Evolutionary conservation across 2,329 filamentous ascomycete species (phyloP).

Genomic region (Daldinia sp.): DNA sequence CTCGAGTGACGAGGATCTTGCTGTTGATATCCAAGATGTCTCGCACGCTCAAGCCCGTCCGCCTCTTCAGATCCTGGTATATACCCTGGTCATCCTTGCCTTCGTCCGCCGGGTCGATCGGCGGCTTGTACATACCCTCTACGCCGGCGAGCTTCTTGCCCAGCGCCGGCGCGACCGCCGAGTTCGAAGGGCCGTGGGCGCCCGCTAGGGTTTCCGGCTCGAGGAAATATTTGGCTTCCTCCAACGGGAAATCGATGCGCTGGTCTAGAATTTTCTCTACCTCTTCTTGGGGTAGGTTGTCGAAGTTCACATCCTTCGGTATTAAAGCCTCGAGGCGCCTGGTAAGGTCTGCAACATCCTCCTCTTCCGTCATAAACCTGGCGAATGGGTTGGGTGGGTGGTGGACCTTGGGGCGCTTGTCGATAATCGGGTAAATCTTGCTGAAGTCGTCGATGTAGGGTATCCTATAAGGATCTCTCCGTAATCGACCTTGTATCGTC

Average conservation of each 20-base stretch:
- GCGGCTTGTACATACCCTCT: conserved; percentile 62
- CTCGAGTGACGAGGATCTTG: conserved; percentile 80
- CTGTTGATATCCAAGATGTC: conserved; percentile 68
- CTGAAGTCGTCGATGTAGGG: conserved; percentile 87
- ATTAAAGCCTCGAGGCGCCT: conserved; percentile 59
- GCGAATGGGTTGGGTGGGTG: conserved; percentile 67
- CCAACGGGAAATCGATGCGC: conserved; percentile 42
- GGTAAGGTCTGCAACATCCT: conserved; percentile 71
- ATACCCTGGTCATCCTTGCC: conserved; percentile 64
- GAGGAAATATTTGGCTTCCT: conserved; percentile 46
- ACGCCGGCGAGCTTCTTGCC: conserved; percentile 66
- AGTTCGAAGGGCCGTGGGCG: conserved; percentile 53
- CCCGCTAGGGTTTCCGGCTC: conserved; percentile 55
- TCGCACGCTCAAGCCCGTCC: conserved; percentile 65
- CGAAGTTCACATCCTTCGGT: conserved; percentile 59
- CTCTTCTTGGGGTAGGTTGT: conserved; percentile 65
- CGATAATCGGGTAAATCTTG: conserved; percentile 79
- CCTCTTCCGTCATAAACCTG: conserved; percentile 70
- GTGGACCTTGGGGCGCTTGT: conserved; percentile 70
- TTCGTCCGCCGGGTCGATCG: conserved; percentile 63
- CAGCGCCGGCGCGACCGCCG: conserved; percentile 62
- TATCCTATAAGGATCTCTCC: conserved; percentile 78
- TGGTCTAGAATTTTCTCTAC: conserved; percentile 54
- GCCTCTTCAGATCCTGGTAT: conserved; percentile 65
- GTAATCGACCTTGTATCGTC: conserved; percentile 76